Percentiles rank a stretch among this genome's conserved stretches.
These are phyloP conservation scores for Diplodia sapinea DNA, from an alignment of 2,329 filamentous ascomycete genomes.

Conservation along the genomic window DNA sequence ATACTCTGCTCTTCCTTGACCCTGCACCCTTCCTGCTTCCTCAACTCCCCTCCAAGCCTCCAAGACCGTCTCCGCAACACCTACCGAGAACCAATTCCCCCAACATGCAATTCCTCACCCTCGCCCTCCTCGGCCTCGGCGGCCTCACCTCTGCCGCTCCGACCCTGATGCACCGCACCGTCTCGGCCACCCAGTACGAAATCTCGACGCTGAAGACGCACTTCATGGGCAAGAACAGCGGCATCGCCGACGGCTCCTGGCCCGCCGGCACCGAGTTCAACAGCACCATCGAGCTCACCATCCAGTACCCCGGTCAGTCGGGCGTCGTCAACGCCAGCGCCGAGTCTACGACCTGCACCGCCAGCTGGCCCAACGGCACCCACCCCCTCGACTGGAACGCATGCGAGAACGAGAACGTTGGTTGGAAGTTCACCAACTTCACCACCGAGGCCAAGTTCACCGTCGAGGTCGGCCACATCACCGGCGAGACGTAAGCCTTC, in stretches of 20 bases:
- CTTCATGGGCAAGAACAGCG: slow-evolving; percentile 39
- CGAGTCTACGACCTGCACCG: slow-evolving; percentile 31
- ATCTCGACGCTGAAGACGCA: slow-evolving; percentile 39
- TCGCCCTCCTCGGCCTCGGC: neutral
- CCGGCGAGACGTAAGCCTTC: slow-evolving; percentile 4
- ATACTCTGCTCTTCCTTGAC: neutral
- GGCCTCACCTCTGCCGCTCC: slow-evolving; percentile 4
- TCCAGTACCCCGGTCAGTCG: slow-evolving; percentile 27
- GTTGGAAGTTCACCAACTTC: slow-evolving; percentile 24
- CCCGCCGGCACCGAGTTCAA: slow-evolving; percentile 36
- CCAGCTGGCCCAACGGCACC: slow-evolving; percentile 26
- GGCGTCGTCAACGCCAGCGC: slow-evolving; percentile 26
- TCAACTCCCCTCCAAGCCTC: neutral
- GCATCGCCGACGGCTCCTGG: slow-evolving; percentile 38
- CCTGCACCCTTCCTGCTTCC: neutral
- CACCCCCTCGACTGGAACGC: slow-evolving; percentile 14
- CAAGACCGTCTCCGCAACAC: neutral
- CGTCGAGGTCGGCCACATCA: slow-evolving; percentile 16
- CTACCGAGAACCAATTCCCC: neutral
- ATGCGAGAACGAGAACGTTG: slow-evolving; percentile 8
- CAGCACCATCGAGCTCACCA: slow-evolving; percentile 38
- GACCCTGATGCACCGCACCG: slow-evolving; percentile 5
- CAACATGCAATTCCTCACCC: slow-evolving; percentile 14
- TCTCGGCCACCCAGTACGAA: slow-evolving; percentile 31
- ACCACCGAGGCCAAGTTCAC: slow-evolving; percentile 25